phyloP scores from a whole-genome alignment of 169 alveolate genomes.

The Neospora caninum region DNA sequence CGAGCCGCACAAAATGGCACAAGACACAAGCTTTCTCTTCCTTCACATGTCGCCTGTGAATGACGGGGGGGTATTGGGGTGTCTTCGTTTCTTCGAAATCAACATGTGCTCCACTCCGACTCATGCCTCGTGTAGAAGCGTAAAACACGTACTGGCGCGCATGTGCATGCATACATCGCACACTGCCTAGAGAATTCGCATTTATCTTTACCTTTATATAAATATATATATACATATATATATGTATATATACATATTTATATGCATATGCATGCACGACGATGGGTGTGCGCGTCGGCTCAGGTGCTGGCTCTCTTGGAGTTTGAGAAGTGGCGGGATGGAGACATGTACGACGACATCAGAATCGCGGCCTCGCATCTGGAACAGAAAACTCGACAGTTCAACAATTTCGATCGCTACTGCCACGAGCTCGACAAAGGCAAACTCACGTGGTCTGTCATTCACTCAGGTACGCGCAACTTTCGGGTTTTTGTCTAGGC shows the following conservation, averaged over 20 bases:
- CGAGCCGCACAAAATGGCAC: too few relatives aligned
- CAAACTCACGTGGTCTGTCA: slow-evolving; percentile 71
- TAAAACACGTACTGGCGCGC: too few relatives aligned
- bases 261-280: too few relatives aligned
- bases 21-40: too few relatives aligned
- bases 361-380: neutral
- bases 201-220: too few relatives aligned
- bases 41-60: too few relatives aligned
- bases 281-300: neutral
- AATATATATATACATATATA: neutral
- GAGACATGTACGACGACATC: slow-evolving; percentile 65
- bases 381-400: slow-evolving; percentile 43
- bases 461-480: slow-evolving; percentile 68
- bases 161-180: too few relatives aligned
- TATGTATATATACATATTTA: neutral
- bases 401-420: slow-evolving; percentile 68
- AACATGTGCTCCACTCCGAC: too few relatives aligned
- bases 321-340: slow-evolving; percentile 72
- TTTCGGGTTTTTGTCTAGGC: neutral
- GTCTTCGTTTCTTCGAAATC: too few relatives aligned
- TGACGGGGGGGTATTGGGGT: too few relatives aligned
- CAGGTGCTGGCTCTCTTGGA: slow-evolving; percentile 56
- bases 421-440: slow-evolving; percentile 71
- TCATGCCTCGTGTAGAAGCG: too few relatives aligned
- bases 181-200: too few relatives aligned